Percentiles rank a stretch among this genome's conserved stretches.
Evolutionary conservation across 495 filamentous ascomycete genomes (phyloP).

Genomic region (Penicillium dipodomyicola): DNA sequence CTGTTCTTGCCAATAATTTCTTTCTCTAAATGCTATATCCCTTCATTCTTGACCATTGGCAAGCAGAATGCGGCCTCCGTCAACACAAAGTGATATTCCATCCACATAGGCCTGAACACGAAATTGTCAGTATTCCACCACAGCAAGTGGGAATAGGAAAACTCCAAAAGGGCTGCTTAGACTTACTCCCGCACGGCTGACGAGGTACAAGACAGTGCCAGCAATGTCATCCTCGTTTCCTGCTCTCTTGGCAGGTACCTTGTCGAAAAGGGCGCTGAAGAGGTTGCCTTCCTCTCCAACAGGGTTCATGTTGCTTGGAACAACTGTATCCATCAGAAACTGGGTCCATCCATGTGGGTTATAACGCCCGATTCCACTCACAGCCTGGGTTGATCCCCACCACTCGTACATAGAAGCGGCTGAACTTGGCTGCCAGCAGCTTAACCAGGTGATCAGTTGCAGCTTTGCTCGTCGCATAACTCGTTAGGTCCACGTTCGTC

Average conservation of each 20-base stretch:
- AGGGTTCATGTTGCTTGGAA: conserved; percentile 49
- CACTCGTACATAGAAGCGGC: conserved; percentile 43
- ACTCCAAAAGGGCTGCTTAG: neutral
- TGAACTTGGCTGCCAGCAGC: conserved; percentile 42
- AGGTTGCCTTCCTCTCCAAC: conserved; percentile 44
- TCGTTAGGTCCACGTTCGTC: conserved; percentile 47
- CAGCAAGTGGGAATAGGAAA: neutral
- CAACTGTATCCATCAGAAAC: conserved; percentile 24
- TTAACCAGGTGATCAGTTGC: conserved; percentile 46
- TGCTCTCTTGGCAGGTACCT: conserved; percentile 44
- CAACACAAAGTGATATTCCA: conserved; percentile 38
- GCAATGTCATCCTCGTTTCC: conserved; percentile 41
- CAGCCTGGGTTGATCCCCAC: conserved; percentile 48
- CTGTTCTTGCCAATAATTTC: neutral
- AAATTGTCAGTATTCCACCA: conserved; percentile 1
- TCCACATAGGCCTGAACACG: conserved; percentile 35
- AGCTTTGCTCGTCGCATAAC: conserved; percentile 46
- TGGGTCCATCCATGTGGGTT: neutral
- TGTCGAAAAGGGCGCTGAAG: conserved; percentile 42
- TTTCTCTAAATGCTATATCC: too few relatives aligned
- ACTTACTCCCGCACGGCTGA: conserved; percentile 40
- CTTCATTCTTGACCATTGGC: conserved; percentile 38
- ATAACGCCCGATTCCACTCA: conserved; percentile 21
- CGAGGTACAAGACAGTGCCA: conserved; percentile 40
- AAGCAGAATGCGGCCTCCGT: conserved; percentile 36